A percentile compares a stretch with the other conserved stretches of the same genome.
phyloP scores from a whole-genome alignment of 2,329 filamentous ascomycete species.

The Diaporthe sp. region DNA sequence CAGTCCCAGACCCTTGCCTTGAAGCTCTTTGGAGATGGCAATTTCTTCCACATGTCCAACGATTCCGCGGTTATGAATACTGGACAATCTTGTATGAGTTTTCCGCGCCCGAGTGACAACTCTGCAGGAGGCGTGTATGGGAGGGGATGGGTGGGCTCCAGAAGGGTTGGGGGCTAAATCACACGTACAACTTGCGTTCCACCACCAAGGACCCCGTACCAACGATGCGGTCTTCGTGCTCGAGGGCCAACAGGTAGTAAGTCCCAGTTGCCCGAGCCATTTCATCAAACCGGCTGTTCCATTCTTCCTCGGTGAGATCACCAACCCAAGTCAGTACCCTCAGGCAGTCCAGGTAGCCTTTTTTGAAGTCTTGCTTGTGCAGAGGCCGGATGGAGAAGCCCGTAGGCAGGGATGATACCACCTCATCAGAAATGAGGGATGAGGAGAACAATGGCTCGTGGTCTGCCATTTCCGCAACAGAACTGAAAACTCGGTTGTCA shows the following conservation, averaged over 20 bases:
- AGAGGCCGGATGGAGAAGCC: slow-evolving; percentile 81
- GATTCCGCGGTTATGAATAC: slow-evolving; percentile 75
- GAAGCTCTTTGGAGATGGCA: slow-evolving; percentile 82
- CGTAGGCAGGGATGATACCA: slow-evolving; percentile 72
- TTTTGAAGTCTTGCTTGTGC: slow-evolving; percentile 75
- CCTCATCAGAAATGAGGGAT: slow-evolving; percentile 74
- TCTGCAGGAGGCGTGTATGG: not conserved
- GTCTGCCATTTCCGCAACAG: slow-evolving; percentile 6
- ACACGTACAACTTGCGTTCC: slow-evolving; percentile 79
- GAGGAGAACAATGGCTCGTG: slow-evolving; percentile 70
- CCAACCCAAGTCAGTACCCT: slow-evolving; percentile 83
- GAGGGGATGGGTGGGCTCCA: not conserved
- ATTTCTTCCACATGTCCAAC: slow-evolving; percentile 91
- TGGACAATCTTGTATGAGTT: slow-evolving; percentile 45
- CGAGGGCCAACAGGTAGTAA: slow-evolving; percentile 81
- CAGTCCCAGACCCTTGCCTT: slow-evolving; percentile 84
- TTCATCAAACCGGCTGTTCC: slow-evolving; percentile 78
- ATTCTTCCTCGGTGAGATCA: slow-evolving; percentile 76
- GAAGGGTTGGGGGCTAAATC: slow-evolving; percentile 45
- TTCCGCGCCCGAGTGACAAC: not conserved
- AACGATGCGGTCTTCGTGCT: slow-evolving; percentile 74
- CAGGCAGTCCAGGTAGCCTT: slow-evolving; percentile 82
- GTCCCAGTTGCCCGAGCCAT: slow-evolving; percentile 55
- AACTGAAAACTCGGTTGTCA: not conserved
- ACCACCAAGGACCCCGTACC: slow-evolving; percentile 83